These are phyloP conservation scores for Luvunga scandens DNA, from an alignment of 345 rosid genomes.

Conservation along the genomic window DNA sequence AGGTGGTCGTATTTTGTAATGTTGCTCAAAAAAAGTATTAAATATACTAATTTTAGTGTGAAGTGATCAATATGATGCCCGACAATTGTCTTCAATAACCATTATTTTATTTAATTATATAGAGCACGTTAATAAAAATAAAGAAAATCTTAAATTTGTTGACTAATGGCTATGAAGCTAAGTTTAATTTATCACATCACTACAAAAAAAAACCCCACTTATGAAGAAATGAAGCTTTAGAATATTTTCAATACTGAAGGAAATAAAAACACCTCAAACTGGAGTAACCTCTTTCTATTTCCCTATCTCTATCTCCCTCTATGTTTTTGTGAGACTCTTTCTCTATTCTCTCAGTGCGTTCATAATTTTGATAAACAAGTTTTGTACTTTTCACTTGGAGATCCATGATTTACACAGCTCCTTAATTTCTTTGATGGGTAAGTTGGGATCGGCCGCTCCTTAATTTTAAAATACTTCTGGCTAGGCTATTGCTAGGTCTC, in stretches of 20 bases:
- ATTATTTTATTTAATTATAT: neutral
- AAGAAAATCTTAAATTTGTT: conserved; percentile 22
- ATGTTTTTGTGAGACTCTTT: too few relatives aligned
- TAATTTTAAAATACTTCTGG: neutral
- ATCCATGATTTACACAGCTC: neutral
- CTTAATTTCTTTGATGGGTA: conserved; percentile 5
- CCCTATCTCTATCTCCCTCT: too few relatives aligned
- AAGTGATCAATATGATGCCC: conserved; percentile 12
- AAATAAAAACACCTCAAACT: too few relatives aligned
- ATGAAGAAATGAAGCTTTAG: too few relatives aligned
- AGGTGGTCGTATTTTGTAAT: neutral
- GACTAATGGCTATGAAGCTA: neutral
- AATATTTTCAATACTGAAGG: too few relatives aligned
- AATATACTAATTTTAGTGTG: neutral
- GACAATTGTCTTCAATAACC: conserved; percentile 29
- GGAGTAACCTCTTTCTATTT: too few relatives aligned
- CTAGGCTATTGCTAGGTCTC: neutral
- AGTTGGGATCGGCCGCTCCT: neutral
- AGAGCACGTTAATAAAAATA: too few relatives aligned
- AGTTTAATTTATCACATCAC: too few relatives aligned
- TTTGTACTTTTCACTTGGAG: neutral
- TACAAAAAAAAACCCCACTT: too few relatives aligned
- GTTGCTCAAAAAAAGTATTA: neutral
- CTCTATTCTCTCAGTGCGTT: too few relatives aligned
- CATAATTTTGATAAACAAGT: too few relatives aligned